Base-by-base conservation (phyloP, 768 basidiomycete species). In the Cystoderma amianthinum region DNA sequence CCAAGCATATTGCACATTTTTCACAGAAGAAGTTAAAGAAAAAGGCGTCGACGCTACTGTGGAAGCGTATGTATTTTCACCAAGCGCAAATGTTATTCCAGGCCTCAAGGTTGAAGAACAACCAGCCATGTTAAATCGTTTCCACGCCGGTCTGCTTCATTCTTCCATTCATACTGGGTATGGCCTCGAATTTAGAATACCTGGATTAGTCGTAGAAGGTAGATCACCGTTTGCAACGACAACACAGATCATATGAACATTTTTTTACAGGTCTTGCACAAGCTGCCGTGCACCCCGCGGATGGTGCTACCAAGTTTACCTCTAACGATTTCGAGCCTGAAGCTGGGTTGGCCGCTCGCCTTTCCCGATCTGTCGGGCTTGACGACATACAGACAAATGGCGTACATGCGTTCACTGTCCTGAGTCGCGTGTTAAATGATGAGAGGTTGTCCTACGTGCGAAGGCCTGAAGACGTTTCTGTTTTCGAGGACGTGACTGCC, bases 151-250 rank as follows among this genome's bases (percentile, higher is more conserved):
- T 1, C 48, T 80, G 2, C n/a, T 82, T 3, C 82, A 83, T 44
- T 79, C 82, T 0, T 50, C 80, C 32, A 82, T 83, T 30, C 77
- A 82, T 41, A 51, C 58, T 2, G 78, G 75, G 17, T 76, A 74
- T 48, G 81, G 80, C 0, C 51, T 72, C 3, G 82, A 84, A 53
- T 81, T 80, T 44, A 63, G 68, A 11, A 49, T 76, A 4, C 63
- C 67, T 2, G 78, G 77, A 1, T 49, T 78, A 22, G 52, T 70
- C 2, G 71, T 72, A 1, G 80, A 82, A 60, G 80, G 80, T 75
- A 42, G 4, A 24, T 40, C 12, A 56, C n/a, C 55, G n/a, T n/a
- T 59, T 15, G 11, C 7, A 19, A 20, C 15, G 13, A 32, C 18
- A 9, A 32, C 10, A 36, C 41, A 10, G 50, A 52, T 11, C 48